Evolutionary conservation across 345 rosid species (phyloP), one percentile per base, ranked within the genome.

Genomic region (Acer negundo): DNA sequence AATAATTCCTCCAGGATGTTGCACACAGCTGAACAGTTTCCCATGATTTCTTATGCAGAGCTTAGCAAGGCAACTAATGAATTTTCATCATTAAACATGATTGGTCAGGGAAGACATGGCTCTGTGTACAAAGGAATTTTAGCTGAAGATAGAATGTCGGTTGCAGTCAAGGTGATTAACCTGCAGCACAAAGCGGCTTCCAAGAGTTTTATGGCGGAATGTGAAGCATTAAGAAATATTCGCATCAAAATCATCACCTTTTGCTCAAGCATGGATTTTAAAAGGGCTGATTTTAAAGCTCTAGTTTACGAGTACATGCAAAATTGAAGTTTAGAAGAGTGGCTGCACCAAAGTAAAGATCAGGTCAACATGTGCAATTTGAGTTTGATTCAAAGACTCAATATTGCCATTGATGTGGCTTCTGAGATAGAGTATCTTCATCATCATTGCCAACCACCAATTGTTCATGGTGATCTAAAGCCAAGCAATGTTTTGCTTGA

Each of bases 121-220:
- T 73, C 56, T 22, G 84, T 85, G 19, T 73, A 78, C 49, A 76
- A 70, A 61, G 85, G 85, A 79, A 47, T n/a, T 49, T 75, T 86
- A 10, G 76, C 53, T 19, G 62, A 74, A 53, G n/a, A n/a, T n/a
- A n/a, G n/a, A n/a, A n/a, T n/a, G n/a, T n/a, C n/a, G n/a, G n/a
- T n/a, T n/a, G n/a, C n/a, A n/a, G n/a, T n/a, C n/a, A n/a, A n/a
- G n/a, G n/a, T n/a, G n/a, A n/a, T n/a, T n/a, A n/a, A n/a, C n/a
- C n/a, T n/a, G n/a, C n/a, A n/a, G 19, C 75, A 12, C 53, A 77
- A 22, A 74, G 87, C 86, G 72, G 93, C 85, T 24, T 70, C 40
- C 3, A 79, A 77, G 80, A 88, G 89, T 17, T 90, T 87, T 44
- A 13, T 85, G 17, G 84, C 87, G 11, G 90, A 88, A 77, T 86